These are phyloP conservation scores for Globisporangium alternatum DNA, from an alignment of 352 stramenopile genomes.

Conservation along the genomic window DNA sequence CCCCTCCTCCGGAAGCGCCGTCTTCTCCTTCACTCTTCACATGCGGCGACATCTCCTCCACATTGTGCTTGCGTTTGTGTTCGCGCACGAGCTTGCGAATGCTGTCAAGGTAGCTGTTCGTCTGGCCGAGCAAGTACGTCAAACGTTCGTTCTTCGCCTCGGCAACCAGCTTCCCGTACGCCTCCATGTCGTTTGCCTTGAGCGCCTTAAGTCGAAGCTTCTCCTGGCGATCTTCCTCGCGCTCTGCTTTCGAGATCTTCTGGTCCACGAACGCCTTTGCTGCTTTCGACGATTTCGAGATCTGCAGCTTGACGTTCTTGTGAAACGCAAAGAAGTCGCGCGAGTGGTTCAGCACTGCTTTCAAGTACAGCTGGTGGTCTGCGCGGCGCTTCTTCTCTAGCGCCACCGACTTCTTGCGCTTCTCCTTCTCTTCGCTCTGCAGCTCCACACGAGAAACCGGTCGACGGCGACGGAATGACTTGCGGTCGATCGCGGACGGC, in stretches of 20 bases:
- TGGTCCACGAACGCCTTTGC: conserved; percentile 81
- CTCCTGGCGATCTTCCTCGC: conserved; percentile 85
- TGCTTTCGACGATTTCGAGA: conserved; percentile 61
- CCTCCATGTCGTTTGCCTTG: conserved; percentile 97
- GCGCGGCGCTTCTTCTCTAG: conserved; percentile 79
- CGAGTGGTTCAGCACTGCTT: conserved; percentile 79
- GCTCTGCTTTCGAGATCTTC: conserved; percentile 71
- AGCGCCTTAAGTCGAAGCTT: conserved; percentile 88
- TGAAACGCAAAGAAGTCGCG: conserved; percentile 86
- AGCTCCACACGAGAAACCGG: conserved; percentile 60
- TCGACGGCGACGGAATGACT: conserved; percentile 70
- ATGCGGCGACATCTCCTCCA: conserved; percentile 27
- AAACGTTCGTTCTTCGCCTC: conserved; percentile 98
- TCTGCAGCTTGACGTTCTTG: conserved; percentile 77
- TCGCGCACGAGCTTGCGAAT: conserved; percentile 92
- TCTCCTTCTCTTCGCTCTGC: conserved; percentile 69
- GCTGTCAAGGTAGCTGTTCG: conserved; percentile 95
- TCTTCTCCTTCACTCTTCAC: conserved; percentile 15
- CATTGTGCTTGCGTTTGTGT: conserved; percentile 84
- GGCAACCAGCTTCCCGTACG: conserved; percentile 95
- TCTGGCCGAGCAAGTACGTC: conserved; percentile 96
- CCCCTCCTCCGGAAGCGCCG: conserved; percentile 17
- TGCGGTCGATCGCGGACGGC: conserved; percentile 60
- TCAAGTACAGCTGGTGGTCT: conserved; percentile 77
- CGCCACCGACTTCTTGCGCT: conserved; percentile 80